A percentile compares a stretch with the other conserved stretches of the same genome.
These are phyloP conservation scores for Centrapalus pauciflorus DNA, from an alignment of 129 eudicot species.

Conservation along the genomic window DNA sequence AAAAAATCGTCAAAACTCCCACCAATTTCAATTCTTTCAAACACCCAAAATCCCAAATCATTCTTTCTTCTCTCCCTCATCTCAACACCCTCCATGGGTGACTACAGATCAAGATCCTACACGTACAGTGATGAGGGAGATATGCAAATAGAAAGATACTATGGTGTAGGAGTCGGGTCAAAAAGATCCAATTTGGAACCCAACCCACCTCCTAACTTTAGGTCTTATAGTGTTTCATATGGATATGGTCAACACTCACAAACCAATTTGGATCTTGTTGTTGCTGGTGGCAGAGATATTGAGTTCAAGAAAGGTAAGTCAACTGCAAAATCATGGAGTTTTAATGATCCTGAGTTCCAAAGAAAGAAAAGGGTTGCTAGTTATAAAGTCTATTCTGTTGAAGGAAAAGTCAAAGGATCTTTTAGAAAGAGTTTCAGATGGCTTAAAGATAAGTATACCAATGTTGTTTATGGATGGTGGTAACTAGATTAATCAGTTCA, in stretches of 20 bases:
- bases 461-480: constrained; percentile 72
- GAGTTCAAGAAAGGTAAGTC: constrained; percentile 54
- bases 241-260: constrained; percentile 28
- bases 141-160: constrained; percentile 54
- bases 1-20: not conserved
- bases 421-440: constrained; percentile 72
- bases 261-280: constrained; percentile 25
- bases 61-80: not conserved
- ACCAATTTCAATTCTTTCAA: not conserved
- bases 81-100: constrained; percentile 38
- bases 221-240: constrained; percentile 63
- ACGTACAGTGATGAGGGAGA: constrained; percentile 27
- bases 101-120: constrained; percentile 44
- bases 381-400: constrained; percentile 64
- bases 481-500: constrained; percentile 14
- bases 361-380: constrained; percentile 85
- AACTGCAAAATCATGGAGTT: constrained; percentile 46
- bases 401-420: constrained; percentile 88
- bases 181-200: constrained; percentile 18
- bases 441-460: constrained; percentile 65
- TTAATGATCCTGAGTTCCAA: constrained; percentile 81
- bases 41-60: constrained; percentile 6
- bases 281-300: constrained; percentile 20
- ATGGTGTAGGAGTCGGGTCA: constrained; percentile 26
- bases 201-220: constrained; percentile 41